These are phyloP conservation scores for Tylopilus sp. DNA, from an alignment of 1,284 basidiomycete species.

Conservation along the genomic window DNA sequence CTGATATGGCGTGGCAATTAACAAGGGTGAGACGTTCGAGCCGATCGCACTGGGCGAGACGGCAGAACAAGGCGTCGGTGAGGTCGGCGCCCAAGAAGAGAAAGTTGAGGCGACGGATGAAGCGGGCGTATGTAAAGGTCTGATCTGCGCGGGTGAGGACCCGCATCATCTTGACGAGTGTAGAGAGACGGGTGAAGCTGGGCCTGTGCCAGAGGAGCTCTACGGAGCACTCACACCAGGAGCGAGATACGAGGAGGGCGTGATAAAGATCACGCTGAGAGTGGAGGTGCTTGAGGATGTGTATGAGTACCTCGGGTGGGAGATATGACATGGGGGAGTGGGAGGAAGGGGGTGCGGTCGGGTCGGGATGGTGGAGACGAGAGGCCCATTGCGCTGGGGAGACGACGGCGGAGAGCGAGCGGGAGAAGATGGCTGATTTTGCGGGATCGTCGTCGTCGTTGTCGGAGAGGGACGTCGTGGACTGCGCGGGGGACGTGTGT, in stretches of 20 bases:
- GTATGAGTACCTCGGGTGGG: constrained; percentile 90
- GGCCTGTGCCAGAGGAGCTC: constrained; percentile 97
- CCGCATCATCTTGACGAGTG: constrained; percentile 76
- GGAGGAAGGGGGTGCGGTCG: constrained; percentile 23
- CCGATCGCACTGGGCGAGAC: constrained; percentile 74
- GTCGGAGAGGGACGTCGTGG: constrained; percentile 54
- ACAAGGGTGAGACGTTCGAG: constrained; percentile 92
- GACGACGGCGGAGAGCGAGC: constrained; percentile 40
- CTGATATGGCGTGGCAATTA: constrained; percentile 73
- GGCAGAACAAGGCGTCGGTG: constrained; percentile 74
- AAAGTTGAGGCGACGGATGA: constrained; percentile 92
- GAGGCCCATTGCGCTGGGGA: constrained; percentile 67
- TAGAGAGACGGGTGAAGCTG: constrained; percentile 64
- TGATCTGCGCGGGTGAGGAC: constrained; percentile 58
- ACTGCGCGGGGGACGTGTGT: constrained; percentile 54
- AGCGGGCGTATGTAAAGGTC: constrained; percentile 85
- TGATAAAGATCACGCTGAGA: constrained; percentile 71
- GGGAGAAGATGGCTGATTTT: constrained; percentile 49
- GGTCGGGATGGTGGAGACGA: constrained; percentile 33
- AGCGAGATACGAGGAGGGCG: constrained; percentile 79
- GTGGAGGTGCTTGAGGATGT: constrained; percentile 85
- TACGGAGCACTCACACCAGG: constrained; percentile 95
- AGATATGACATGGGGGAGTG: constrained; percentile 55
- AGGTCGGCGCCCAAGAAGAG: constrained; percentile 69
- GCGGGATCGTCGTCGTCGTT: constrained; percentile 62